Conservation (phyloP, 176 grass and related monocot species). For the Metroxylon sagu region DNA sequence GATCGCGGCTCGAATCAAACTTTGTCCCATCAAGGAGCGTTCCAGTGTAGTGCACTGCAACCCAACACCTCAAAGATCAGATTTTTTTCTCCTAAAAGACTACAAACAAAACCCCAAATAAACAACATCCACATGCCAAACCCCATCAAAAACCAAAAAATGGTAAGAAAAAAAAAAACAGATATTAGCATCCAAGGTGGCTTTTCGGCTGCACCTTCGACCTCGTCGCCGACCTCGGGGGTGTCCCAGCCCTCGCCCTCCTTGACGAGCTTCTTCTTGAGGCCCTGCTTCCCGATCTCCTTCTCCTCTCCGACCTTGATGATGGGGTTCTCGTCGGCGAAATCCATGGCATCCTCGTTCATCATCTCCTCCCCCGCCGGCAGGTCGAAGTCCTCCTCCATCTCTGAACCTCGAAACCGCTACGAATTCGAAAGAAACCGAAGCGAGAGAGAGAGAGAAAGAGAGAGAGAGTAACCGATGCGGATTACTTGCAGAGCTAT, state of each 20-base stretch:
- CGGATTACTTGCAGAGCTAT: conserved; percentile 34
- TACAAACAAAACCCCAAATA: not conserved
- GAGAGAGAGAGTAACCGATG: conserved; percentile 13
- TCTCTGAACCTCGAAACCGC: conserved; percentile 8
- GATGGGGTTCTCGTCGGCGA: conserved; percentile 40
- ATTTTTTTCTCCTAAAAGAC: not conserved
- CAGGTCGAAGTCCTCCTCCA: conserved; percentile 91
- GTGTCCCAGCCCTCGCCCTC: conserved; percentile 71
- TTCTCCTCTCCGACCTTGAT: conserved; percentile 87
- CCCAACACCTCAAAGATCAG: conserved; percentile 13
- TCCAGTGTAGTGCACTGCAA: conserved; percentile 90
- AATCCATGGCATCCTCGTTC: conserved; percentile 35
- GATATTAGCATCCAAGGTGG: too few relatives aligned
- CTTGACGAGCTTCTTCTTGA: conserved; percentile 95
- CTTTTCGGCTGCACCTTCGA: conserved; percentile 50
- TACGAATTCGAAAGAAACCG: conserved; percentile 1
- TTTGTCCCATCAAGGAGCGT: conserved; percentile 96
- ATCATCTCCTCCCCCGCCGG: conserved; percentile 33
- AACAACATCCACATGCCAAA: not conserved
- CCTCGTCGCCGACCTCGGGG: conserved; percentile 90
- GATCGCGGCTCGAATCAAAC: conserved; percentile 90
- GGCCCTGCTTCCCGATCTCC: conserved; percentile 85
- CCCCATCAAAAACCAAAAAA: too few relatives aligned
- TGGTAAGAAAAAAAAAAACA: too few relatives aligned
- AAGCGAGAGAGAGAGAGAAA: conserved; percentile 5